These are phyloP conservation scores for Blepharisma stoltei DNA, from an alignment of 73 alveolate genomes.

Conservation along the genomic window DNA sequence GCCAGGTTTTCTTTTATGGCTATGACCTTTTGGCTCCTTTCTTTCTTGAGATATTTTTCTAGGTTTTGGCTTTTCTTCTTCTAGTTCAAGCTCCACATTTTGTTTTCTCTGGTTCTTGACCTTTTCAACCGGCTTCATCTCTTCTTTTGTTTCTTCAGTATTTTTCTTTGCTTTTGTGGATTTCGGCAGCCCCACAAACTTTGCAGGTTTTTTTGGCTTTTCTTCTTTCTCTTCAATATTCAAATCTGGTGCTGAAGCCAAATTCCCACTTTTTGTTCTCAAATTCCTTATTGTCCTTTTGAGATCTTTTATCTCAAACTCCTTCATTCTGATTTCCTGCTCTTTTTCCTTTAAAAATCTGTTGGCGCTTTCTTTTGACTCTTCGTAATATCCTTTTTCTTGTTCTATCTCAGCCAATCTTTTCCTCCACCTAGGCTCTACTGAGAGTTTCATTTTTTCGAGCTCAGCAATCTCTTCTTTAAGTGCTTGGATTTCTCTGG, in stretches of 20 bases:
- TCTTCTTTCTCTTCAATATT: not conserved
- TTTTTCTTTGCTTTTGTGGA: no score
- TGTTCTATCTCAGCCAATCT: not conserved
- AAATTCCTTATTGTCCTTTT: slow-evolving; percentile 15
- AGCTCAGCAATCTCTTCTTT: not conserved
- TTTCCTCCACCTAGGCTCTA: not conserved
- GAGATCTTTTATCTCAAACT: not conserved
- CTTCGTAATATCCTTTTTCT: not conserved
- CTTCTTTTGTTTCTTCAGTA: no score
- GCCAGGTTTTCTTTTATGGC: no score
- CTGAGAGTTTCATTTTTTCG: not conserved
- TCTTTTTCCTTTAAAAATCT: not conserved
- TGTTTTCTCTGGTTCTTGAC: no score
- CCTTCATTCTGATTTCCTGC: slow-evolving; percentile 13
- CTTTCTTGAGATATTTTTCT: no score
- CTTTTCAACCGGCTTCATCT: no score
- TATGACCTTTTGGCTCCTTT: no score
- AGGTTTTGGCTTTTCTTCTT: no score
- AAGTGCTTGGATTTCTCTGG: not conserved
- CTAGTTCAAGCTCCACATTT: no score
- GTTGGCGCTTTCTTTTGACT: not conserved
- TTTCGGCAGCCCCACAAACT: no score
- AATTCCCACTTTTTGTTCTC: not conserved
- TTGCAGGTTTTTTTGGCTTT: not conserved
- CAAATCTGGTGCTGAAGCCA: not conserved